Evolutionary conservation across 2,329 filamentous ascomycete species (phyloP).

Genomic region (Cladosporium phlei): DNA sequence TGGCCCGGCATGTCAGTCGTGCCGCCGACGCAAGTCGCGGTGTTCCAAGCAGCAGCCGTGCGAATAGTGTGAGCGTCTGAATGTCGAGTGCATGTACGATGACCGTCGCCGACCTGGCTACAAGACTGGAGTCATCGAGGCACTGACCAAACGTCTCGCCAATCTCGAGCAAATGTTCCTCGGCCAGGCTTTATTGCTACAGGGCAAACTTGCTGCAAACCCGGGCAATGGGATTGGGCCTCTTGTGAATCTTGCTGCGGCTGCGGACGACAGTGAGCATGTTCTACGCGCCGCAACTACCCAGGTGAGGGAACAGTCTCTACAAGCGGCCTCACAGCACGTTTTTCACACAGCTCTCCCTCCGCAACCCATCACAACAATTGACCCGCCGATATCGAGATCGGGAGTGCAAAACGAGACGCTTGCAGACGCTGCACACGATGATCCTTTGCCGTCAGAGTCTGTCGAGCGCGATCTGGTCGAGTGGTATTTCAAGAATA

Average conservation of each 20-base stretch:
- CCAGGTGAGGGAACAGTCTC: background rate
- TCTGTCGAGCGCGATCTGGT: too few relatives aligned
- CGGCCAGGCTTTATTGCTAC: background rate
- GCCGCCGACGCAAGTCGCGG: background rate
- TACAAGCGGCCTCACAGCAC: background rate
- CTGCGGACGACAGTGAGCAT: background rate
- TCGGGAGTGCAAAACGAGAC: too few relatives aligned
- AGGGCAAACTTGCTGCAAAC: background rate
- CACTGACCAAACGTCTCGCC: background rate
- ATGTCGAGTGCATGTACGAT: background rate
- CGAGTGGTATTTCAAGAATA: too few relatives aligned
- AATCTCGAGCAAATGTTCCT: conserved; percentile 1
- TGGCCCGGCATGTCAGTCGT: background rate
- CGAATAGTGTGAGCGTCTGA: background rate
- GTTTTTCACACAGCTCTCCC: background rate
- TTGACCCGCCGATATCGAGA: too few relatives aligned
- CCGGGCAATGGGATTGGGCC: background rate
- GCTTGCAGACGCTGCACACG: too few relatives aligned
- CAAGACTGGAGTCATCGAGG: background rate
- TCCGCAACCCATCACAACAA: background rate
- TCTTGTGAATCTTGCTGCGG: background rate
- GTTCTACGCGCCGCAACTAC: background rate
- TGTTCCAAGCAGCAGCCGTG: conserved; percentile 1
- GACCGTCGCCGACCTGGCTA: background rate
- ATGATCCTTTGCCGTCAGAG: too few relatives aligned